A percentile compares a stretch with the other conserved stretches of the same genome.
Evolutionary conservation across 306 rosid genomes (phyloP).

Genomic region (Comarum palustre): DNA sequence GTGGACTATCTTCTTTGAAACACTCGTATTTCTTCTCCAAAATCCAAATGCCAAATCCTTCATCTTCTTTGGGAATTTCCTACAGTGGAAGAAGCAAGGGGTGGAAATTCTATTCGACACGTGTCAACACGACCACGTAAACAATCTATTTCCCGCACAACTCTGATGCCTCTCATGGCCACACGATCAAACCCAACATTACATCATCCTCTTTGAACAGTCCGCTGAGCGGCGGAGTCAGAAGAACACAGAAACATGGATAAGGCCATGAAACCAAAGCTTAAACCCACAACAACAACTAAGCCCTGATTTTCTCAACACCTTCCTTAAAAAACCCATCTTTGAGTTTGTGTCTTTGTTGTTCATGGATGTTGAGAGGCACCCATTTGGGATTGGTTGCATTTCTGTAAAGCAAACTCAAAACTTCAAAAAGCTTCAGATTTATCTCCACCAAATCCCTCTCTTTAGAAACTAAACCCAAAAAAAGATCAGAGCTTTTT

Average conservation of each 20-base stretch:
- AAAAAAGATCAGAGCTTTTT: background rate
- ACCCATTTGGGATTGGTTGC: constrained; percentile 17
- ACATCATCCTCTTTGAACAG: constrained; percentile 12
- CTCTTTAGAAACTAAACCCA: background rate
- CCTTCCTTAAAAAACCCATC: background rate
- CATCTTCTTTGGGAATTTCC: background rate
- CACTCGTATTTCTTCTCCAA: background rate
- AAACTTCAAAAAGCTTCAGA: background rate
- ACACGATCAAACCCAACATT: background rate
- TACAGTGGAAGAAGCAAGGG: background rate
- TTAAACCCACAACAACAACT: constrained; percentile 10
- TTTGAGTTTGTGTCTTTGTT: background rate
- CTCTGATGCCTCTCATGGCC: background rate
- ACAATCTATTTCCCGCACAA: background rate
- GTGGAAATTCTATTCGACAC: background rate
- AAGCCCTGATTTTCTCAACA: background rate
- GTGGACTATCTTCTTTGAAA: background rate
- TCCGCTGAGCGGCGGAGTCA: constrained; percentile 21
- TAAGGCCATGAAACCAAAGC: constrained; percentile 26
- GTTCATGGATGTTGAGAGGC: constrained; percentile 13
- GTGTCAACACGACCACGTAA: background rate
- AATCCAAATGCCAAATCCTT: background rate
- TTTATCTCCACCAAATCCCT: constrained; percentile 2
- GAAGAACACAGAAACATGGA: constrained; percentile 8
- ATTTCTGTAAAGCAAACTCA: constrained; percentile 2